Percentiles rank a stretch among this genome's conserved stretches.
These are phyloP conservation scores for Penicillium sp. DNA, from an alignment of 2,329 filamentous ascomycete genomes.

Conservation along the genomic window DNA sequence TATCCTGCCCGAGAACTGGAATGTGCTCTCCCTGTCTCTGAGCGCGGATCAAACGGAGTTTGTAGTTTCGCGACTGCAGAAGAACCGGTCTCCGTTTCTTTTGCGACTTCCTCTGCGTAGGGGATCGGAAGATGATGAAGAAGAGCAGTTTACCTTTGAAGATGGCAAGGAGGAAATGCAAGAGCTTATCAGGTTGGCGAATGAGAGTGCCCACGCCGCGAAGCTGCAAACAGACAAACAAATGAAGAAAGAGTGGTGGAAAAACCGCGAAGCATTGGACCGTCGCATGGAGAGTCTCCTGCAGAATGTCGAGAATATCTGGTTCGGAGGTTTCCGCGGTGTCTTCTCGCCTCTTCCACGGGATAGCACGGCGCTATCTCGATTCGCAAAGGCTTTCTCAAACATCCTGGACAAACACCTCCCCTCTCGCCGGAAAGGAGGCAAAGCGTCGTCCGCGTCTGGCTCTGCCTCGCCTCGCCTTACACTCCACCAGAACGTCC, in stretches of 20 bases:
- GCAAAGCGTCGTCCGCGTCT: slow-evolving; percentile 58
- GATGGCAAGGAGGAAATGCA: slow-evolving; percentile 78
- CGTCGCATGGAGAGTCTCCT: slow-evolving; percentile 75
- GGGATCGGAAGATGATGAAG: slow-evolving; percentile 77
- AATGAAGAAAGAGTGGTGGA: slow-evolving; percentile 86
- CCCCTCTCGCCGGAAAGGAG: slow-evolving; percentile 72
- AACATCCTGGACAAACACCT: slow-evolving; percentile 80
- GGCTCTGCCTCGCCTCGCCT: slow-evolving; percentile 50
- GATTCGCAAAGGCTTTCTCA: slow-evolving; percentile 79
- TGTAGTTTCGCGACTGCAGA: slow-evolving; percentile 82
- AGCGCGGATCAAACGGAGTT: slow-evolving; percentile 83
- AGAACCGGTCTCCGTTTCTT: slow-evolving; percentile 78
- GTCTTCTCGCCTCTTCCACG: slow-evolving; percentile 80
- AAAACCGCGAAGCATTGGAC: slow-evolving; percentile 79
- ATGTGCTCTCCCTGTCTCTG: slow-evolving; percentile 80
- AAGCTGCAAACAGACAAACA: slow-evolving; percentile 74
- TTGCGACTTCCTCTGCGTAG: slow-evolving; percentile 83
- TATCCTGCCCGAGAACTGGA: slow-evolving; percentile 82
- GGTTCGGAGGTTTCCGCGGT: slow-evolving; percentile 92
- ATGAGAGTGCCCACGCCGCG: slow-evolving; percentile 77
- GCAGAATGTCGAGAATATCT: slow-evolving; percentile 84
- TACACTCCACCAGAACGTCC: slow-evolving; percentile 66
- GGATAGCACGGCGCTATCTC: slow-evolving; percentile 67
- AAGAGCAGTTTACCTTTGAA: slow-evolving; percentile 79
- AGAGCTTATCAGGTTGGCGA: slow-evolving; percentile 80